Evolutionary conservation across 371 early-diverging fungal genomes (phyloP), one percentile per base, ranked within the genome.

Genomic region (Nematocida minor): DNA sequence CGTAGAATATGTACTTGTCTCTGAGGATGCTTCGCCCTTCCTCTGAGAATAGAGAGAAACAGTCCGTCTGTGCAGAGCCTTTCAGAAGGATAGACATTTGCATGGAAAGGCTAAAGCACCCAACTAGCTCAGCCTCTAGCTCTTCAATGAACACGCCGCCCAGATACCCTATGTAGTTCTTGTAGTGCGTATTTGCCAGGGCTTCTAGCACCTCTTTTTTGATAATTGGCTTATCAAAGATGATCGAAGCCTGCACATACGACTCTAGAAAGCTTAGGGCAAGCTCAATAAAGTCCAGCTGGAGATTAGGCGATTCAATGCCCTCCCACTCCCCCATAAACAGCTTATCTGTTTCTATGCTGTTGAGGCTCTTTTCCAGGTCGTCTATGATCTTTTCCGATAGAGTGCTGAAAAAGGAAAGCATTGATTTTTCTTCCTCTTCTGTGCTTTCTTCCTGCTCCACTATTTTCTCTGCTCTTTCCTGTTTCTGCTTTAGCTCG

Each of bases 271-370:
- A 64, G 29, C 54, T 47, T 20, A 60, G 55, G 2, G 25, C 11
- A 11, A 74, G 77, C 38, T 34, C 66, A 40, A 74, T 29, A 34
- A 64, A 74, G 36, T 74, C 77, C 55, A 74, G 79, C 49, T 74
- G 77, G 9, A 74, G 14, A 47, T 74, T 74, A 2, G 64, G 53
- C 16, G 4, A 42, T 4, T 18, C 32, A 48, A 48, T 34, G 20
- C 51, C 55, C 11, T 74, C 66, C 77, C 77, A 74, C 27, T 74
- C 77, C 29, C 64, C 77, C 11, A 38, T 31, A 27, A 74, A 64
- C 18, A 74, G 41, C 53, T 74, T 74, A 29, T 31, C 22, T 4
- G 20, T 53, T 20, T 60, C 27, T 18, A 63, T 32, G 6, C n/a
- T 18, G 42, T 63, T 22, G 38, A 49, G 1, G 3, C 25, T 41